These are phyloP conservation scores for Ramichloridium luteum DNA, from an alignment of 2,329 filamentous ascomycete genomes.

Conservation along the genomic window DNA sequence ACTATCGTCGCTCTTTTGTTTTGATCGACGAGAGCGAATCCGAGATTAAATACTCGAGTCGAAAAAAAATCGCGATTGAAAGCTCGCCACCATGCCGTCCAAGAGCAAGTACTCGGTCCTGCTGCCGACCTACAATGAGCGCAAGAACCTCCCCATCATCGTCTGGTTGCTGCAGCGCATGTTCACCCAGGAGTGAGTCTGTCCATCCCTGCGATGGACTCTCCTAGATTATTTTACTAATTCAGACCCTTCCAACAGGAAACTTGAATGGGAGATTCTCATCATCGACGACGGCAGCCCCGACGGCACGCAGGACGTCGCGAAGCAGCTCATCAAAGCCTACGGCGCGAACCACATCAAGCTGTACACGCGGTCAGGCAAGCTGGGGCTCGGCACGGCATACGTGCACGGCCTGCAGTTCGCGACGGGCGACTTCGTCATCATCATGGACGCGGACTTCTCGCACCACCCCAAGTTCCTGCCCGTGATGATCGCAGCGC, in stretches of 20 bases:
- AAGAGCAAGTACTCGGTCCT: slow-evolving; percentile 96
- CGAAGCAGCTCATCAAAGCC: slow-evolving; percentile 75
- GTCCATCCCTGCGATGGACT: not conserved
- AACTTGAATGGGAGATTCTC: slow-evolving; percentile 92
- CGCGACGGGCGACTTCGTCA: slow-evolving; percentile 82
- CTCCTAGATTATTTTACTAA: not conserved
- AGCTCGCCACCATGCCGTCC: slow-evolving; percentile 27
- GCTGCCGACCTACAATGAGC: slow-evolving; percentile 97
- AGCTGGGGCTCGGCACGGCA: slow-evolving; percentile 91
- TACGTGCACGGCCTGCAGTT: slow-evolving; percentile 93
- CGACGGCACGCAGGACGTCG: slow-evolving; percentile 85
- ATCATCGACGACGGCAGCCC: slow-evolving; percentile 97
- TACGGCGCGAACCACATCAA: slow-evolving; percentile 59
- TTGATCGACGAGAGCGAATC: too few species aligned
- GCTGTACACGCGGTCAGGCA: slow-evolving; percentile 80
- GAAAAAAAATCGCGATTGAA: too few species aligned
- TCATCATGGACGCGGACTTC: slow-evolving; percentile 99
- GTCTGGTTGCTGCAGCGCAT: slow-evolving; percentile 86
- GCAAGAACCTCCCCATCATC: slow-evolving; percentile 90
- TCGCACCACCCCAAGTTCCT: slow-evolving; percentile 99
- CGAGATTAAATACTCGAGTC: not conserved
- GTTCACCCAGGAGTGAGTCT: slow-evolving; percentile 69
- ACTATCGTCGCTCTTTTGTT: slow-evolving; percentile 13
- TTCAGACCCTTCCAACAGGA: slow-evolving; percentile 46
- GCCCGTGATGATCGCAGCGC: slow-evolving; percentile 75